These are phyloP conservation scores for Strobilomyces confusus DNA, from an alignment of 768 basidiomycete genomes.

Conservation along the genomic window DNA sequence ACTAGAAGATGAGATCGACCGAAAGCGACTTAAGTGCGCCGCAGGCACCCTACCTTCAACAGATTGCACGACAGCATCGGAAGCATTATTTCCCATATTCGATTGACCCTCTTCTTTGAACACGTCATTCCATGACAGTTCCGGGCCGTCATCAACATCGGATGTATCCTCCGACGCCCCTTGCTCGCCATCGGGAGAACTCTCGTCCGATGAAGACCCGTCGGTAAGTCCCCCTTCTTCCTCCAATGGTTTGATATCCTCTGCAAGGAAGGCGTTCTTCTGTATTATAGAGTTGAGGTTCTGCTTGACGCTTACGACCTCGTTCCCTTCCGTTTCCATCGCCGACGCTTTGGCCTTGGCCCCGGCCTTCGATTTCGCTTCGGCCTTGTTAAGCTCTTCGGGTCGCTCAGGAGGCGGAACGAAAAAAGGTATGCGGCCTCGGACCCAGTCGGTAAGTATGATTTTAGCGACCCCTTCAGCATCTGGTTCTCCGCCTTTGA, in stretches of 20 bases:
- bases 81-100: constrained; percentile 14
- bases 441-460: constrained; percentile 92
- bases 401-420: constrained; percentile 85
- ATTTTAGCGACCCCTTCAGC: constrained; percentile 91
- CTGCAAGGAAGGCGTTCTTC: constrained; percentile 81
- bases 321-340: constrained; percentile 32
- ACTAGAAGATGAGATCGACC: constrained; percentile 9
- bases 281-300: constrained; percentile 84
- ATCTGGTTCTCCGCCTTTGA: constrained; percentile 95
- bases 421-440: constrained; percentile 96
- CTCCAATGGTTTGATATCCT: constrained; percentile 72
- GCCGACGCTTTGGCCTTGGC: constrained; percentile 44
- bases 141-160: constrained; percentile 38
- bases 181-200: constrained; percentile 41
- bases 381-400: constrained; percentile 62
- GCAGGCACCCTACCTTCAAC: constrained; percentile 20
- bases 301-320: constrained; percentile 70
- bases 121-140: constrained; percentile 83
- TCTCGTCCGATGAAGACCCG: constrained; percentile 28
- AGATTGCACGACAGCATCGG: constrained; percentile 6
- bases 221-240: constrained; percentile 38
- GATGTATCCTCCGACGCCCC: constrained; percentile 34
- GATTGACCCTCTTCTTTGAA: constrained; percentile 53
- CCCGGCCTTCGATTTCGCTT: constrained; percentile 44
- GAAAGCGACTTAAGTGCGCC: background rate